Evolutionary conservation across 2,329 filamentous ascomycete genomes (phyloP).

Genomic region (Alternaria viburni): DNA sequence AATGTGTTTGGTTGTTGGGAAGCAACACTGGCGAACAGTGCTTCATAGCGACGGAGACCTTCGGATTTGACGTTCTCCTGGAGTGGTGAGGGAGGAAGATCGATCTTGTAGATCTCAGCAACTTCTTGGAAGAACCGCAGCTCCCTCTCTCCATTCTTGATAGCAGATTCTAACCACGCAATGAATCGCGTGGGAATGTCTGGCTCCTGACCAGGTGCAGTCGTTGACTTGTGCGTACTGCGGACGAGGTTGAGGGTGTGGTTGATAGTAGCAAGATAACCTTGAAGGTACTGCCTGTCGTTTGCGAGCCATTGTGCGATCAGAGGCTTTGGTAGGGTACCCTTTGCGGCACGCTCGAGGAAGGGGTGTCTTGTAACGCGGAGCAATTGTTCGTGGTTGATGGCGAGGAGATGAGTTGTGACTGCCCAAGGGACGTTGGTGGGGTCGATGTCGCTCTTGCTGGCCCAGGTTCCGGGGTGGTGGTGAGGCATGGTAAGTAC

Average conservation of each 20-base stretch:
- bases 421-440: constrained; percentile 34
- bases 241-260: constrained; percentile 30
- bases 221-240: constrained; percentile 11
- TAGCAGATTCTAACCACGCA: constrained; percentile 39
- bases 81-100: constrained; percentile 21
- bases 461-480: constrained; percentile 27
- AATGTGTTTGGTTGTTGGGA: constrained; percentile 15
- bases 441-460: constrained; percentile 17
- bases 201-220: constrained; percentile 20
- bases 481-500: constrained; percentile 19
- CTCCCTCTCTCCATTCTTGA: constrained; percentile 43
- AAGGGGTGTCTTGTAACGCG: constrained; percentile 41
- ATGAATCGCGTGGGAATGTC: constrained; percentile 31
- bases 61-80: constrained; percentile 26
- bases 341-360: constrained; percentile 37
- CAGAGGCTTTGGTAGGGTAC: constrained; percentile 35
- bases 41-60: constrained; percentile 40
- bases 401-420: constrained; percentile 40
- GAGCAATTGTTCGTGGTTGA: constrained; percentile 34
- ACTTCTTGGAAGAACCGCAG: constrained; percentile 41
- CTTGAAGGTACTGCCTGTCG: constrained; percentile 41
- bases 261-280: constrained; percentile 37
- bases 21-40: constrained; percentile 26
- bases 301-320: constrained; percentile 46
- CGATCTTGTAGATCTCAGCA: constrained; percentile 33